Base-by-base conservation (phyloP, 2,329 filamentous ascomycete genomes). In the Daldinia eschscholtzii region DNA sequence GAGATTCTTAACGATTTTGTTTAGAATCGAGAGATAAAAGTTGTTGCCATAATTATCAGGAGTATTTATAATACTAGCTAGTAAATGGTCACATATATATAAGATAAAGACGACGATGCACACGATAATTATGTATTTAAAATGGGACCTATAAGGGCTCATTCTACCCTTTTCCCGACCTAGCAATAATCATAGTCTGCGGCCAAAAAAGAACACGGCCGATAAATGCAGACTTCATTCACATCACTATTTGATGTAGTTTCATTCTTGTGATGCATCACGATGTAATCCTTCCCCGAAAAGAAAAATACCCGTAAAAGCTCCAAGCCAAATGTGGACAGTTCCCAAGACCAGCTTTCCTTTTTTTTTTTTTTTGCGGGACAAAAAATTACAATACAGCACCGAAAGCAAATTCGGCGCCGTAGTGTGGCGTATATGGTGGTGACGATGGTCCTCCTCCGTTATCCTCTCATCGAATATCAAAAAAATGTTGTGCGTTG, bases 181-280 rank as follows among this genome's bases (percentile, higher is more conserved):
- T 18, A 33, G 33, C 4, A 33, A 35, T 35, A 35, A 35, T 23
- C 20, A 23, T 23, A 23, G 37, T 61, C 37, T 55, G 33, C 61
- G 6, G 39, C 15, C 20, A 23, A 23, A 23, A 23, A 23, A 46
- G 50, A 10, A 33, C 23, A 39, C 35, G 39, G 39, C 62, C 26
- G 9, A 5, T 33, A 35, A 35, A 52, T 52, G 42, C 10, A 61
- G 57, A 41, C 42, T 23, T 6, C 26, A 33, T 23, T 6, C 26
- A 33, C 33, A 57, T 37, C 59, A 30, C 15, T 41, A 35, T 33
- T 13, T 13, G 13, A 50, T 63, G 60, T 30, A 41, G 10, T 57
- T 42, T 50, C 57, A 42, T 65, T 61, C 53, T 65, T 39, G 35
- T 52, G 28, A 61, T 44, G 35, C 37, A 57, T 65, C 52, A 35